Evolutionary conservation across 169 alveolate genomes (phyloP).

Genomic region (Blepharisma undulans): DNA sequence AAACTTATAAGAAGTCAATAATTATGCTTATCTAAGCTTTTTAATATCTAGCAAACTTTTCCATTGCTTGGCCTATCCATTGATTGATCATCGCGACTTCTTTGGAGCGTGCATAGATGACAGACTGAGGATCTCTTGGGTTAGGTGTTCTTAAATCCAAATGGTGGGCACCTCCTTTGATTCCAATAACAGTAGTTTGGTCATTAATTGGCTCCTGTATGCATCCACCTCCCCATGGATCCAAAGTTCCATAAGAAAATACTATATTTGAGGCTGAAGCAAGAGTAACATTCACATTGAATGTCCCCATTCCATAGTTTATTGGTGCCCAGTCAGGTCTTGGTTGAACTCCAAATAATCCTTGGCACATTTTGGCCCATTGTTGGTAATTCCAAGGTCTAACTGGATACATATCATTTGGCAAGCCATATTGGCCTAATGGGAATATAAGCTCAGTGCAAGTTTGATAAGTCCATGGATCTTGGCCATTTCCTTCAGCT

Average conservation of each 20-base stretch:
- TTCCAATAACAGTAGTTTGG: neutral
- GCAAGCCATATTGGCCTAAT: slow-evolving; percentile 3
- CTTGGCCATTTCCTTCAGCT: neutral
- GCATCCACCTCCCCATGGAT: slow-evolving; percentile 15
- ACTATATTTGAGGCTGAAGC: neutral
- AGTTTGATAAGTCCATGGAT: slow-evolving; percentile 5
- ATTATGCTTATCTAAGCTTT: neutral
- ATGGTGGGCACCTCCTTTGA: slow-evolving; percentile 68
- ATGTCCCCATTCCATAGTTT: neutral
- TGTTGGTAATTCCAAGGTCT: neutral
- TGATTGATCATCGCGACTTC: neutral
- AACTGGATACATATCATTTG: slow-evolving; percentile 6
- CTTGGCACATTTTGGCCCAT: neutral
- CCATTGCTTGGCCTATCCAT: slow-evolving; percentile 6
- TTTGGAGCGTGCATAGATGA: neutral
- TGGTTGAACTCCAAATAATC: neutral
- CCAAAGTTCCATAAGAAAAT: slow-evolving; percentile 15
- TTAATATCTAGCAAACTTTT: neutral
- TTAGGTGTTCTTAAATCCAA: slow-evolving; percentile 70
- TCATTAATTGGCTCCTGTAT: neutral
- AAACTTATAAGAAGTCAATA: neutral
- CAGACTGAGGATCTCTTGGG: slow-evolving; percentile 57
- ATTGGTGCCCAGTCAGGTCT: neutral
- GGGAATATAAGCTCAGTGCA: slow-evolving; percentile 29
- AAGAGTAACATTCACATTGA: neutral